These are phyloP conservation scores for Phyllosticta paracitricarpa DNA, from an alignment of 2,329 filamentous ascomycete genomes.

Conservation along the genomic window DNA sequence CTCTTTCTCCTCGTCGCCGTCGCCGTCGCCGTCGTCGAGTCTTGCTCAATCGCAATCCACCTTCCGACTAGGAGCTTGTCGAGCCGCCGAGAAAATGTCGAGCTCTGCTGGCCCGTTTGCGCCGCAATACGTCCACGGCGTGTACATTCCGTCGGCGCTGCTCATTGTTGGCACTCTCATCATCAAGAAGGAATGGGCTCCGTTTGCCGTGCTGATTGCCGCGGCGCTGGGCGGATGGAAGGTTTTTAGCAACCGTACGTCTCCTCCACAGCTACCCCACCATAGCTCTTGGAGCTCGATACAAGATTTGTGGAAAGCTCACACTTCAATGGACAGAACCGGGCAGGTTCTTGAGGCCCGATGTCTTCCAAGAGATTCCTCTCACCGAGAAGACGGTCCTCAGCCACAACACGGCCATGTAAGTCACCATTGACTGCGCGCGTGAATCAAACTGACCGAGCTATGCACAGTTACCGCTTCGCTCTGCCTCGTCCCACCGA, in stretches of 20 bases:
- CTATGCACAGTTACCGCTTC: conserved; percentile 68
- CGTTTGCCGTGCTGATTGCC: conserved; percentile 59
- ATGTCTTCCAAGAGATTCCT: conserved; percentile 82
- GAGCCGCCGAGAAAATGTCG: background rate
- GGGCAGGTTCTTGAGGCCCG: conserved; percentile 76
- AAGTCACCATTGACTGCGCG: conserved; percentile 20
- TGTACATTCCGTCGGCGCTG: conserved; percentile 75
- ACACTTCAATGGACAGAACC: conserved; percentile 43
- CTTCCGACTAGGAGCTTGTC: background rate
- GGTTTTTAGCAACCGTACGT: conserved; percentile 59
- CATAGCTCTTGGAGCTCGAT: background rate
- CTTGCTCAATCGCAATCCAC: background rate
- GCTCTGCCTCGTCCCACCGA: conserved; percentile 64
- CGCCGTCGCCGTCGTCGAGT: background rate
- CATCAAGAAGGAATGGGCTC: conserved; percentile 61
- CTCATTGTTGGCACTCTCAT: conserved; percentile 67
- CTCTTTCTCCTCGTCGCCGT: background rate
- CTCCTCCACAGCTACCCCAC: background rate
- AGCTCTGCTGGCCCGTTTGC: conserved; percentile 24
- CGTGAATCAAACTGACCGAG: background rate
- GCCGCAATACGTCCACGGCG: conserved; percentile 61
- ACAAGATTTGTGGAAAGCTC: background rate
- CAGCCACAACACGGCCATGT: conserved; percentile 98
- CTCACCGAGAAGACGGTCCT: conserved; percentile 91
- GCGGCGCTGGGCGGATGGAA: conserved; percentile 60